Evolutionary conservation across 2,329 filamentous ascomycete species (phyloP), one percentile per base, ranked within the genome.

Genomic region (Magnaporthales sp.): DNA sequence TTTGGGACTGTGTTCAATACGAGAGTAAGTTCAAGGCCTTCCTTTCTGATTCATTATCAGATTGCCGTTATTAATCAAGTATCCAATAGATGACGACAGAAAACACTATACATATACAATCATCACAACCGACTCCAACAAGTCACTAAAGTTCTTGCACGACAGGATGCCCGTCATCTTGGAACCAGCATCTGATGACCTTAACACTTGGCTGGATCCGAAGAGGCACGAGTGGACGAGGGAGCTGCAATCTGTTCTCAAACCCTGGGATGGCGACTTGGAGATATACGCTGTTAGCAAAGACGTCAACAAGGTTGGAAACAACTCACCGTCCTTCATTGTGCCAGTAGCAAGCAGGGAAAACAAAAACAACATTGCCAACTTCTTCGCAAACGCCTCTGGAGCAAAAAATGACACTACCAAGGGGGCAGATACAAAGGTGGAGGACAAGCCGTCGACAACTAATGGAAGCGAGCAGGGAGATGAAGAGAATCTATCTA

Each of bases 101-200:
- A 91, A 89, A 75, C 79, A 88, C 5, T 97, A 94, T 75, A 96
- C 92, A 0, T 99, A 97, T 77, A 94, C 93, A 1, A 87, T 99
- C 74, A 94, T 98, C 75, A 99, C 95, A 0, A 98, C 94, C 1
- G 85, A 89, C 68, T 91, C 92, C 8, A 97, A 94, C 73, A 82
- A 88, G 69, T 90, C 94, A 75, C 82, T 98, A 63, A 88, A 83
- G 30, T 98, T 97, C 71, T 81, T 99, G 22, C 95, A 99, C 75
- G 90, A 96, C 73, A 89, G 95, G 19, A 99, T 99, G 95, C 95
- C 95, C 0, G 94, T 97, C 6, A 91, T 98, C 31, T 77, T 99
- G 0, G 89, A 97, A 6, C 87, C 91, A 4, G 88, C 87, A 4
- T 92, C 89, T 0, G 84, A 91, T 1, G 84, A 82, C 11, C 81